Conservation (phyloP, 108 stramenopile species). For the Cyclotella atomus region DNA sequence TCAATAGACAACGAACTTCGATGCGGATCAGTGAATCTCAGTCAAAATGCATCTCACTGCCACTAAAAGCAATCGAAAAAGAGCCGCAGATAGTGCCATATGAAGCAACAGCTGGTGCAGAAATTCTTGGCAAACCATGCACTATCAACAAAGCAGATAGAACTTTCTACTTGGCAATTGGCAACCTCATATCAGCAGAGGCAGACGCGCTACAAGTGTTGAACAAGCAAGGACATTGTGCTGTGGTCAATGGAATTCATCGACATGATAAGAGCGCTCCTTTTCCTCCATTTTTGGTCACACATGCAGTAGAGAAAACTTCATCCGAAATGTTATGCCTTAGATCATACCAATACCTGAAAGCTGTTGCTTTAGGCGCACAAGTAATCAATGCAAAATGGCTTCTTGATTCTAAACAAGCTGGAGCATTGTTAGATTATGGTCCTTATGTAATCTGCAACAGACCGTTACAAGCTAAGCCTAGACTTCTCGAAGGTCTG, state of each 20-base stretch:
- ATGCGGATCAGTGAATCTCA: neutral
- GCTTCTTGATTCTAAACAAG: slow-evolving; percentile 27
- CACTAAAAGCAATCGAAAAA: too few species aligned
- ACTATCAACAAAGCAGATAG: neutral
- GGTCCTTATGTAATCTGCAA: slow-evolving; percentile 19
- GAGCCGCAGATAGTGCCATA: too few species aligned
- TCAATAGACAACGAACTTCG: neutral
- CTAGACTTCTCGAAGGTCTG: neutral
- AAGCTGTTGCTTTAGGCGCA: slow-evolving; percentile 22
- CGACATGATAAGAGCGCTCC: neutral
- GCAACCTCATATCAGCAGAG: slow-evolving; percentile 19
- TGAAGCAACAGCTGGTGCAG: too few species aligned
- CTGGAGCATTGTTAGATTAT: slow-evolving; percentile 12
- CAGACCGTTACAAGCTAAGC: neutral
- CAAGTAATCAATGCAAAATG: slow-evolving; percentile 27
- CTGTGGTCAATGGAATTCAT: slow-evolving; percentile 11
- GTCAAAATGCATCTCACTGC: too few species aligned
- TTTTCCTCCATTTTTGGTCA: slow-evolving; percentile 25
- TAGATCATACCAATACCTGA: slow-evolving; percentile 26
- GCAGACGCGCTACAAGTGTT: slow-evolving; percentile 9
- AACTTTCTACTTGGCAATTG: slow-evolving; percentile 16
- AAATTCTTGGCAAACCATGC: too few species aligned
- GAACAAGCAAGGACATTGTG: slow-evolving; percentile 4
- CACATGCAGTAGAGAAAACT: slow-evolving; percentile 29
- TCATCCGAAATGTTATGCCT: too few species aligned